Base-by-base conservation (phyloP, 306 rosid genomes). In the Amphicarpaea edgeworthii region DNA sequence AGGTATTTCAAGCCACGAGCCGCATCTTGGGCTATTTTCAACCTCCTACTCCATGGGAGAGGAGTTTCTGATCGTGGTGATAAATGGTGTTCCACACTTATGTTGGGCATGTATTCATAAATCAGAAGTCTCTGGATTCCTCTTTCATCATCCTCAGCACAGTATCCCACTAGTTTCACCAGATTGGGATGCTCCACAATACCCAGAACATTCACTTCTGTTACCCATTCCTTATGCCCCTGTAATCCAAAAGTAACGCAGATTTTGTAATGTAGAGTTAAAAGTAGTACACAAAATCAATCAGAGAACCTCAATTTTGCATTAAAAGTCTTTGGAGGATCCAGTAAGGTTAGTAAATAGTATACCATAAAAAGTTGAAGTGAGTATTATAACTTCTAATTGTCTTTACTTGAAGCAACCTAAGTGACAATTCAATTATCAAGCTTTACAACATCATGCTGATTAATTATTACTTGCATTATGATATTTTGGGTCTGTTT, bases 221-320 rank as follows among this genome's bases (percentile, higher is more conserved):
- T 95, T 54, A 95, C 91, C 99, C 99, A 95, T 86, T 95, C 99
- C 86, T 83, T 92, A 79, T 95, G 97, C 69, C 99, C 99, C 99
- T 95, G 87, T 62, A 82, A 76, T 23, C 54, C 78, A 46, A 65
- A 71, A 30, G 16, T 12, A 50, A n/a, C 16, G 45, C 46, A 62
- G 23, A 72, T 50, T n/a, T n/a, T 81, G 65, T 51, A 53, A 46
- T 28, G 53, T 55, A 63, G 75, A 21, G 50, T 61, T 12, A 37
- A 43, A 16, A 42, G 16, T 14, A 42, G 16, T 14, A n/a, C 40
- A 26, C 28, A 40, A 64, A 64, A 50, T 21, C 46, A 73, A 59
- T 34, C 12, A 60, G 54, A 49, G 17, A 11, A 77, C 74, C 26
- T 64, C 41, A 58, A 58, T 19, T 23, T 38, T 42, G 12, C 79